phyloP scores from a whole-genome alignment of 371 early-diverging fungal species.

The Mucor velutinosus region DNA sequence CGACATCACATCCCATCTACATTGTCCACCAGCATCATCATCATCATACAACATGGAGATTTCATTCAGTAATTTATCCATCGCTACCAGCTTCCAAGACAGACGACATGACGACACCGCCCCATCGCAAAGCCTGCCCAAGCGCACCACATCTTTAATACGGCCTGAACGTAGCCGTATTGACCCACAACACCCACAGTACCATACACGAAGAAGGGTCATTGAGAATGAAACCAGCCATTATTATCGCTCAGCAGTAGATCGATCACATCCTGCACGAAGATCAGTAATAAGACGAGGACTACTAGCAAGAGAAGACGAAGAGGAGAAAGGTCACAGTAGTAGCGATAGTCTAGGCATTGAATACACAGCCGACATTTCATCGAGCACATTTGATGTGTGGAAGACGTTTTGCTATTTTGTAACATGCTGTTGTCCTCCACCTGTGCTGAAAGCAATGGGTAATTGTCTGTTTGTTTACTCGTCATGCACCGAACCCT shows the following conservation, averaged over 20 bases:
- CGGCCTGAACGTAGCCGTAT: constrained; percentile 71
- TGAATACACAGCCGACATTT: neutral
- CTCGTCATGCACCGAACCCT: neutral
- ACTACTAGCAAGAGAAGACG: constrained; percentile 22
- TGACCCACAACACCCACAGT: constrained; percentile 58
- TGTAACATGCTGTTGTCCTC: constrained; percentile 60
- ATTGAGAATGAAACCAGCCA: constrained; percentile 9
- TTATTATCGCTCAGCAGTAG: constrained; percentile 7
- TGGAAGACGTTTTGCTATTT: constrained; percentile 56
- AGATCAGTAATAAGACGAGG: constrained; percentile 26
- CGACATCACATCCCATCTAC: neutral
- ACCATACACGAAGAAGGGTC: constrained; percentile 43
- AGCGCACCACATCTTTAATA: constrained; percentile 65
- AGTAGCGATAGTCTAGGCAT: neutral
- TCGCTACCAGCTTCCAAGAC: neutral
- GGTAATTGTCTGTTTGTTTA: constrained; percentile 29
- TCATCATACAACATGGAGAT: constrained; percentile 7
- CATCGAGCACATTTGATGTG: constrained; percentile 16
- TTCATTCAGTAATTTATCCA: constrained; percentile 15
- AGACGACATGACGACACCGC: neutral
- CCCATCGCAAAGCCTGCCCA: neutral
- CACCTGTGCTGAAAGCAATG: constrained; percentile 42
- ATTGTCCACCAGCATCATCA: neutral
- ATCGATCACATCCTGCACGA: constrained; percentile 12
- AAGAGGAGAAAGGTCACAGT: constrained; percentile 3